Evolutionary conservation across 2,329 filamentous ascomycete genomes (phyloP).

Genomic region (Arthrobotrys pseudoclavata): DNA sequence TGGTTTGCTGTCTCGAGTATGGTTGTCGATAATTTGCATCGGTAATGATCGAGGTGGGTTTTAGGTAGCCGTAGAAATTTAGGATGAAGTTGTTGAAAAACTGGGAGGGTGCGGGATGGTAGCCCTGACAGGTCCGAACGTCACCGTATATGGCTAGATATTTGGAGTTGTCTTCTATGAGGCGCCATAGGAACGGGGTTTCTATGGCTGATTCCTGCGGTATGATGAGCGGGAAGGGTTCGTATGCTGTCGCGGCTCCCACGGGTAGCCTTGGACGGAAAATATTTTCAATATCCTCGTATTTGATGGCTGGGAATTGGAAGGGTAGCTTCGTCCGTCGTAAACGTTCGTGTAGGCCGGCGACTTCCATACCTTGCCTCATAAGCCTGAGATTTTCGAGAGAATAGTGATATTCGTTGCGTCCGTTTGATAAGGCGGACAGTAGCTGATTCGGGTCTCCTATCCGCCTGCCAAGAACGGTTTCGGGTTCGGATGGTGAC

Average conservation of each 20-base stretch:
- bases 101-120: slow-evolving; percentile 9
- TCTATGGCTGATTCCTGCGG: background rate
- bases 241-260: background rate
- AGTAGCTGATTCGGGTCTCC: slow-evolving; percentile 11
- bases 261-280: slow-evolving; percentile 6
- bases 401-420: slow-evolving; percentile 46
- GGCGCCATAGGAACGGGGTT: background rate
- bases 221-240: slow-evolving; percentile 21
- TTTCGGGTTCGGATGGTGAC: background rate
- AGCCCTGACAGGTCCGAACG: background rate
- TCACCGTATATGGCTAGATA: background rate
- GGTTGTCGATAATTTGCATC: slow-evolving; percentile 29
- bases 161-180: slow-evolving; percentile 2
- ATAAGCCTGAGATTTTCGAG: slow-evolving; percentile 34
- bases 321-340: slow-evolving; percentile 34
- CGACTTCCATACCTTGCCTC: slow-evolving; percentile 22
- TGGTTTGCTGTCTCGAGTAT: slow-evolving; percentile 35
- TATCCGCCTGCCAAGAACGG: slow-evolving; percentile 20
- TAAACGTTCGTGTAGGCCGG: slow-evolving; percentile 23
- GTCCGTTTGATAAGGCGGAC: slow-evolving; percentile 27
- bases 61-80: slow-evolving; percentile 5
- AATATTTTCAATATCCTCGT: slow-evolving; percentile 29
- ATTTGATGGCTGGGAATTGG: slow-evolving; percentile 39
- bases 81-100: background rate
- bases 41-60: background rate